Evolutionary conservation across 2,329 filamentous ascomycete species (phyloP), one percentile per base, ranked within the genome.

Genomic region (Scedosporium aurantiacum): DNA sequence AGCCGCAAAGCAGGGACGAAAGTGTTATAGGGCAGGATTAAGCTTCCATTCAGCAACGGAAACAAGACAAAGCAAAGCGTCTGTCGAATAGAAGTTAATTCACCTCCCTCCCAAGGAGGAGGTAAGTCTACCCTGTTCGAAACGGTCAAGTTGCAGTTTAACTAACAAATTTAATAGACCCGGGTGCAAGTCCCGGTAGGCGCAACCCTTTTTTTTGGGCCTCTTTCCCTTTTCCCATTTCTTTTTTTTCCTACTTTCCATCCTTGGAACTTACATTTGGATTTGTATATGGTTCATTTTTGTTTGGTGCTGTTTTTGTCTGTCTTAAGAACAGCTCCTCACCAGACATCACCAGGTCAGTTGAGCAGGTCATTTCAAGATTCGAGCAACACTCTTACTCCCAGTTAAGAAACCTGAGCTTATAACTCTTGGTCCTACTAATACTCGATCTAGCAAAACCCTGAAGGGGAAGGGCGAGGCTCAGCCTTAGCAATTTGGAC

Each of bases 61-160:
- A 57, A 50, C 43, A 52, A 47, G 58, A 43, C 6, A 18, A 60
- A 27, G 58, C 6, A 18, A 60, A 27, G 58, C 28, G 58, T 27
- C 58, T 54, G 58, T 60, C n/a, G 43, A 52, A 60, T 54, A 60
- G 58, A 54, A 60, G 58, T 54, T 54, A 60, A 60, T 28, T 60
- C 58, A 18, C 58, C 58, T 54, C 58, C 45, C 45, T 41, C 45
- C 45, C 58, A 60, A 60, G 58, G 58, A 52, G 58, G 58, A 60
- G 43, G 58, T 60, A 60, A 40, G 58, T 60, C 5, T 32, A 18
- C 45, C 45, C 27, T 40, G 45, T 60, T 60, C 43, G 45, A 60
- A 27, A 40, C 45, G 1, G n/a, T 7, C 2, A 8, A 27, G 8
- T 6, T 28, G 10, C 10, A 23, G n/a, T 21, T 8, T 25, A 25